Evolutionary conservation across 306 rosid species (phyloP), one percentile per base, ranked within the genome.

Genomic region (Rubus parviflorus): DNA sequence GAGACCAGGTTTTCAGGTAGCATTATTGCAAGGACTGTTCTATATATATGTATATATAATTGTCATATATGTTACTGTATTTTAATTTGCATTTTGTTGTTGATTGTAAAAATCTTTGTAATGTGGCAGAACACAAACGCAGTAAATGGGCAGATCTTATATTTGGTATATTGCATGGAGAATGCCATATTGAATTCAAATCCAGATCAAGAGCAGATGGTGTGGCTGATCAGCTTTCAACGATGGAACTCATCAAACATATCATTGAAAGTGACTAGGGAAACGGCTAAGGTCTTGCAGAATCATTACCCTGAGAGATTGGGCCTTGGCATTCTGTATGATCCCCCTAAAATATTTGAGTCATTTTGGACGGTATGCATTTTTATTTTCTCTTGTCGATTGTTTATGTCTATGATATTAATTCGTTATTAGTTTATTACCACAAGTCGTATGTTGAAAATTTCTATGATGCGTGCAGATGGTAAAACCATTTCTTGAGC

Each of bases 321-420:
- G 84, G 97, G 89, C 68, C 73, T 82, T 56, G 98, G 93, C 75
- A 81, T 93, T 74, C 84, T 93, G 16, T 91, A 93, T 86, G 87
- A 93, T 60, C 97, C 97, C 23, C 98, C 98, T 42, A 93, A 91
- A 81, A 17, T 93, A 68, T 93, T 93, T 19, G 95, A 93, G 84
- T 89, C 98, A 23, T 91, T 91, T 83, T 89, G 94, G 97, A 83
- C 78, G 97, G 98, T 93, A 86, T 63, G 89, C 69, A 30, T 30
- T 30, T 25, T 30, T 30, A 30, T 30, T 30, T 30, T 30, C 35
- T 30, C 35, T 30, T 30, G 35, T 30, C 35, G 35, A 30, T 30
- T 30, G 35, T 30, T 30, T 30, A 30, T 30, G 1, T 30, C 35
- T 30, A 30, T 30, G 35, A 30, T 30, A 30, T 30, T n/a, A n/a